A percentile compares a stretch with the other conserved stretches of the same genome.
Conservation (phyloP, 768 basidiomycete genomes). For the Melanogaster broomeanus region DNA sequence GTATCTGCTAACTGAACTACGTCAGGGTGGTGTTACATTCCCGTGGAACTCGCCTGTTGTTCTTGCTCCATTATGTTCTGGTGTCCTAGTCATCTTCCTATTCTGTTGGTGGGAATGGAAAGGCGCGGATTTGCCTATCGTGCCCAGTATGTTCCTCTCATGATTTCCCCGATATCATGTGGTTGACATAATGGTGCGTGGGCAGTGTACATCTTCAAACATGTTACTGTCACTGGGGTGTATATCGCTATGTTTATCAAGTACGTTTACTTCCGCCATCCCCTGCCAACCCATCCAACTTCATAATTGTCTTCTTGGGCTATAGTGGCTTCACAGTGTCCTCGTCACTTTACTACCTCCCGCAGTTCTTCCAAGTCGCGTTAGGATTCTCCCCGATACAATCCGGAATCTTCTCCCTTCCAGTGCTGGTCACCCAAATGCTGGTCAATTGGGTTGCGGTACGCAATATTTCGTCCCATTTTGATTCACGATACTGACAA, state of each 20-base stretch:
- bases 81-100: conserved; percentile 49
- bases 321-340: conserved; percentile 60
- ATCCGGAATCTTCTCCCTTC: conserved; percentile 67
- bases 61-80: conserved; percentile 57
- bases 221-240: conserved; percentile 64
- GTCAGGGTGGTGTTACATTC: conserved; percentile 69
- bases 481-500: neutral
- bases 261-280: conserved; percentile 39
- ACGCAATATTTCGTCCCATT: conserved; percentile 17
- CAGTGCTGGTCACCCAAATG: conserved; percentile 67
- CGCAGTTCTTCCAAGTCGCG: conserved; percentile 75
- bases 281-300: no score
- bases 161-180: neutral
- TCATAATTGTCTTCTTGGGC: neutral
- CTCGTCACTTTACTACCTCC: conserved; percentile 69
- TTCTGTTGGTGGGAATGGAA: conserved; percentile 79
- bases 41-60: conserved; percentile 72
- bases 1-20: conserved; percentile 3
- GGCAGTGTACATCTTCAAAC: conserved; percentile 73
- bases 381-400: conserved; percentile 66
- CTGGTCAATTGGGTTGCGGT: conserved; percentile 56
- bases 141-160: conserved; percentile 54
- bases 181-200: neutral
- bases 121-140: conserved; percentile 66
- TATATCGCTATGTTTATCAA: conserved; percentile 72